Evolutionary conservation across 2,329 filamentous ascomycete species (phyloP), one percentile per base, ranked within the genome.

Genomic region (Cladosporium velox): DNA sequence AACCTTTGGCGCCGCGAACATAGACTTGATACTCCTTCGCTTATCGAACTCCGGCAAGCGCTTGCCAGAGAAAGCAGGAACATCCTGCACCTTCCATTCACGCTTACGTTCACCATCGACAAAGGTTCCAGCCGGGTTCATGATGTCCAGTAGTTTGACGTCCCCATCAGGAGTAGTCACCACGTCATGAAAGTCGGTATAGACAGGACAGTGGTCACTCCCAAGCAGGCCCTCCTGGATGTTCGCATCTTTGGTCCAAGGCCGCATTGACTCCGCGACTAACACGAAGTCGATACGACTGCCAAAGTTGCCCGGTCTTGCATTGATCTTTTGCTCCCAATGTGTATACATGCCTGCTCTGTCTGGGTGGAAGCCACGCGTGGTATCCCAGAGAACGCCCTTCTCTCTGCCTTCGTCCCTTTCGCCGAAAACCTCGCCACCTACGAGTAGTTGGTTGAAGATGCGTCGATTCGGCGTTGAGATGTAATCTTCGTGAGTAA

Each of bases 171-270:
- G 70, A 0, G 74, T 72, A 3, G 35, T 38, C 1, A 97, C 86
- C 2, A 74, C 81, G 41, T 93, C 87, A 21, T 88, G 87, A 28
- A 96, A 82, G 2, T 86, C 84, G 0, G 89, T 92, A 76, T 90
- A 98, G 1, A 98, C 94, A 0, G 95, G 95, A 72, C 95, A 99
- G 77, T 99, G 95, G 75, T 99, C 95, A 1, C 94, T 98, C 0
- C 95, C 95, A 81, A 96, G 90, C 26, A 98, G 81, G 0, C 93
- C 93, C 78, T 97, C 92, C 76, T 98, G 95, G 35, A 98, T 98
- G 72, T 97, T 89, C 7, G 92, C 87, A 52, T 89, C 87, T 30
- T 81, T 82, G 73, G 97, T 91, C 92, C 93, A 97, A 61, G 86
- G 81, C 72, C 89, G 91, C 82, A 97, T 91, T 41, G 86, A 85